A percentile compares a stretch with the other conserved stretches of the same genome.
Conservation (phyloP, 2,329 filamentous ascomycete species). For the Teratosphaeria gauchensis region DNA sequence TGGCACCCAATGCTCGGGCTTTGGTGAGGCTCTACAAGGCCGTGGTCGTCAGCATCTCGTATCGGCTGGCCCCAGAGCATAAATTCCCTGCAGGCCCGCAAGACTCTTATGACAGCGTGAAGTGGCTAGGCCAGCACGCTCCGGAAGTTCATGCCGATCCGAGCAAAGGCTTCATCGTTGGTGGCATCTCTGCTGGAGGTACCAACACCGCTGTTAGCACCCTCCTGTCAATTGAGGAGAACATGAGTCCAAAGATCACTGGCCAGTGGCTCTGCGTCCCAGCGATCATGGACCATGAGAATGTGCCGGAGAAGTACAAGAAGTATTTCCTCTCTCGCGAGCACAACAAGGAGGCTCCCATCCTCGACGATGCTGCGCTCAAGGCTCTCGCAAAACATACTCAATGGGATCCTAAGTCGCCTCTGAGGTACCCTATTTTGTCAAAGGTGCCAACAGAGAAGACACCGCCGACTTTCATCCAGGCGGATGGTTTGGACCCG, state of each 20-base stretch:
- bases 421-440: constrained; percentile 25
- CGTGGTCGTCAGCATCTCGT: constrained; percentile 35
- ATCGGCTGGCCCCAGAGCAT: constrained; percentile 39
- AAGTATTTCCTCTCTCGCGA: constrained; percentile 30
- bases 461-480: constrained; percentile 41
- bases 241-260: constrained; percentile 35
- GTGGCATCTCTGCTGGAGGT: constrained; percentile 40
- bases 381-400: constrained; percentile 7
- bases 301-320: constrained; percentile 32
- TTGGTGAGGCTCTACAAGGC: constrained; percentile 25
- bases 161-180: constrained; percentile 39
- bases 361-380: constrained; percentile 17
- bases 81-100: constrained; percentile 36
- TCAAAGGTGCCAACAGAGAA: constrained; percentile 21
- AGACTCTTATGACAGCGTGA: constrained; percentile 38
- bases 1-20: constrained; percentile 17
- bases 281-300: constrained; percentile 20
- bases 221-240: constrained; percentile 32
- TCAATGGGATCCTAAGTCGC: constrained; percentile 10
- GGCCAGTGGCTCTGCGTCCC: constrained; percentile 38
- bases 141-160: constrained; percentile 31
- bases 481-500: constrained; percentile 43
- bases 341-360: constrained; percentile 33
- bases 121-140: constrained; percentile 36
- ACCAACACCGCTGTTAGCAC: constrained; percentile 31